phyloP scores from a whole-genome alignment of 2,329 filamentous ascomycete species.

The Monosporascus sp. region DNA sequence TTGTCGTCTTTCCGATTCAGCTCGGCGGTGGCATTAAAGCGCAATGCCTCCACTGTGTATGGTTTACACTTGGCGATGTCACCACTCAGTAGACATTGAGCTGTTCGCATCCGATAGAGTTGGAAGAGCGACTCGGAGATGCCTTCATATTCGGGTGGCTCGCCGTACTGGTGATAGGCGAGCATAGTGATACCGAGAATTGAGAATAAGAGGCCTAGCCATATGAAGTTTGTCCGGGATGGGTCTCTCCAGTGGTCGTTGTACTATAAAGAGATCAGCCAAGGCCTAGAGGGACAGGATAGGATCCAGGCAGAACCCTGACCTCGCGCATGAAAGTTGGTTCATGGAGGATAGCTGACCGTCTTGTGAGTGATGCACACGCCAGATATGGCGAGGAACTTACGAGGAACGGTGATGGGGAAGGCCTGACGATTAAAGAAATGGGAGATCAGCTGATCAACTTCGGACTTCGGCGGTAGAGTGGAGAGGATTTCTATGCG shows the following conservation, averaged over 20 bases:
- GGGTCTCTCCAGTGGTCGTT: conserved; percentile 45
- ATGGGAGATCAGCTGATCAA: conserved; percentile 16
- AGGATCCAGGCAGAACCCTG: not conserved
- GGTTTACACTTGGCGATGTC: conserved; percentile 46
- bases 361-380: conserved; percentile 3
- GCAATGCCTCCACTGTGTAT: conserved; percentile 47
- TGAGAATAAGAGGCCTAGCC: conserved; percentile 46
- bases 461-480: conserved; percentile 19
- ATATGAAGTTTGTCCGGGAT: conserved; percentile 41
- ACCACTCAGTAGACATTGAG: conserved; percentile 46
- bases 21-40: conserved; percentile 47
- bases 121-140: conserved; percentile 42
- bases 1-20: conserved; percentile 46
- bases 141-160: conserved; percentile 45
- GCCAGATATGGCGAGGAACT: conserved; percentile 13
- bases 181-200: conserved; percentile 51
- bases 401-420: conserved; percentile 19
- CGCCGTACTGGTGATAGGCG: conserved; percentile 47
- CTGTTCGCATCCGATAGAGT: conserved; percentile 42
- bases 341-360: conserved; percentile 32
- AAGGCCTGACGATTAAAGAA: conserved; percentile 24
- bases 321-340: conserved; percentile 43
- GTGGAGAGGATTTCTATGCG: conserved; percentile 20
- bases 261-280: conserved; percentile 29
- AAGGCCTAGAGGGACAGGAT: no score